phyloP scores from a whole-genome alignment of 345 rosid species.

The Clarkia xantiana region DNA sequence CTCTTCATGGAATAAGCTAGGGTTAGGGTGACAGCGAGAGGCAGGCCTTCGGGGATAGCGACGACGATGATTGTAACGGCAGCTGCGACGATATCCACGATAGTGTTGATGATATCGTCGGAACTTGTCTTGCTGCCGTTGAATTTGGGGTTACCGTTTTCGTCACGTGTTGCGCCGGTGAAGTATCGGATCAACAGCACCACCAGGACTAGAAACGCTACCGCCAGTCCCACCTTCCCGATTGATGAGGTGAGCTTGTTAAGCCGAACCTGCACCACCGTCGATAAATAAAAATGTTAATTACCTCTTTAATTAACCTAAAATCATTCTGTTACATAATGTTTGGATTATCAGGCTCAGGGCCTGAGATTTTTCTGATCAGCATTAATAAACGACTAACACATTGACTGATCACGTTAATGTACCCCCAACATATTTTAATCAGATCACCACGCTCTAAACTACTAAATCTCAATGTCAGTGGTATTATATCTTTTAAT shows the following conservation, averaged over 20 bases:
- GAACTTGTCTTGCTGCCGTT: conserved; percentile 27
- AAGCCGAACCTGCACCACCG: conserved; percentile 22
- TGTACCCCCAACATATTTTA: no score
- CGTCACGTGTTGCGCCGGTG: conserved; percentile 50
- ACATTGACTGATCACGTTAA: no score
- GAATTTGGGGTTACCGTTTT: conserved; percentile 29
- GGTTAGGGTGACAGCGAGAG: conserved; percentile 66
- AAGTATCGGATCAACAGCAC: conserved; percentile 52
- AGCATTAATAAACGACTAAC: no score
- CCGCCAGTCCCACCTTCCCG: conserved; percentile 47
- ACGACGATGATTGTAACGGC: conserved; percentile 80
- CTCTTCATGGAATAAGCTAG: conserved; percentile 73
- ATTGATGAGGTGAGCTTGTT: conserved; percentile 50
- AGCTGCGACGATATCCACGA: conserved; percentile 49
- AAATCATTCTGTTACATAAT: no score
- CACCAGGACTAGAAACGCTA: conserved; percentile 49
- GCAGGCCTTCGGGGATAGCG: conserved; percentile 74
- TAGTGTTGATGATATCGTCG: conserved; percentile 36
- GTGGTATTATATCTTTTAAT: no score
- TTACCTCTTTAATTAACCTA: background rate
- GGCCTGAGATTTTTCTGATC: no score
- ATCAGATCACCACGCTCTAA: no score
- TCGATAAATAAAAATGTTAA: background rate
- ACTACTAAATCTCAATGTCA: no score
- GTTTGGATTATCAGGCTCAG: no score